Conservation (phyloP, 305 asterid genomes). For the Fraxinus platypoda region DNA sequence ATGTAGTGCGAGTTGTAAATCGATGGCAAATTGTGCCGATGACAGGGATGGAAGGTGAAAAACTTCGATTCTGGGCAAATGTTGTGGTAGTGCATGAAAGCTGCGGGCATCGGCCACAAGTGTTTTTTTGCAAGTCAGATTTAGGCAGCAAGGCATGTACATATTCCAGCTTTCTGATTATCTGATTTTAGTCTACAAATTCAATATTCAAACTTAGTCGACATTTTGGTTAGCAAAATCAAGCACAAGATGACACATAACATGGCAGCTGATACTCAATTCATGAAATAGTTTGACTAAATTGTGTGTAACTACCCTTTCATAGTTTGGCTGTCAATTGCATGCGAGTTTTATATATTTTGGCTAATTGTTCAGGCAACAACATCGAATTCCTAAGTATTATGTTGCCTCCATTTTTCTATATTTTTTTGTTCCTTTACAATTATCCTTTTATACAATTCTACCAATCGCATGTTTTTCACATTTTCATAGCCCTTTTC, state of each 20-base stretch:
- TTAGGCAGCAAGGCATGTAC: too few species aligned
- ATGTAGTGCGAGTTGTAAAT: not conserved
- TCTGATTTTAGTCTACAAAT: not conserved
- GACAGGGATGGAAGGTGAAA: not conserved
- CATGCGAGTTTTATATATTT: not conserved
- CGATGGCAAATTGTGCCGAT: not conserved
- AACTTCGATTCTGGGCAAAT: not conserved
- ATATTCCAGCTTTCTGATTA: not conserved
- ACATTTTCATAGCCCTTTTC: not conserved
- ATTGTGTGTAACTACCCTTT: not conserved
- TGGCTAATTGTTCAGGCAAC: not conserved
- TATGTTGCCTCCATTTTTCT: not conserved
- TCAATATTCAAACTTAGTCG: not conserved
- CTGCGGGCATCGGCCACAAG: too few species aligned
- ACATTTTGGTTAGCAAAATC: not conserved
- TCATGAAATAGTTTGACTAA: not conserved
- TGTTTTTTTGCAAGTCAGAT: too few species aligned
- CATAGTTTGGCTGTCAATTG: not conserved
- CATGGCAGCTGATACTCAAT: not conserved
- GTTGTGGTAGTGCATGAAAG: not conserved
- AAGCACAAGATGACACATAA: not conserved
- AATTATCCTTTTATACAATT: not conserved
- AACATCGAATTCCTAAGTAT: not conserved
- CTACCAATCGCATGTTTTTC: not conserved
- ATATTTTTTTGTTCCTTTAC: not conserved